These are phyloP conservation scores for Annulohypoxylon stygium DNA, from an alignment of 495 filamentous ascomycete genomes.

Conservation along the genomic window DNA sequence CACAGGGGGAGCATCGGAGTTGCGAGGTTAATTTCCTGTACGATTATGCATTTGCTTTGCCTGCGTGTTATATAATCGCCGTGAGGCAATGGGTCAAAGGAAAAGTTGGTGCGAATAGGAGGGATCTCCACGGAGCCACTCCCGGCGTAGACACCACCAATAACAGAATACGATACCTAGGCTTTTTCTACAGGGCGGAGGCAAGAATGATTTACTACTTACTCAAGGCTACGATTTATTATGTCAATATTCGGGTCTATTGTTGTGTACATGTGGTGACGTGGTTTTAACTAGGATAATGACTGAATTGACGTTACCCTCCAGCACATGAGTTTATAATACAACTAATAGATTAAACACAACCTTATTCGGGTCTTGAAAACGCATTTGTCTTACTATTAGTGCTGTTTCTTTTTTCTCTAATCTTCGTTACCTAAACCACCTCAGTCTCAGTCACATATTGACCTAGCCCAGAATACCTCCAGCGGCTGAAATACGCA, in stretches of 20 bases:
- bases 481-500: constrained; percentile 57
- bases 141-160: constrained; percentile 1
- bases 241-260: neutral
- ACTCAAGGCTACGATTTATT: constrained; percentile 17
- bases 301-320: neutral
- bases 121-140: constrained; percentile 5
- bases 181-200: constrained; percentile 14
- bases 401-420: neutral
- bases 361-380: neutral
- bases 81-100: constrained; percentile 37
- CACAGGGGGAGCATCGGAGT: constrained; percentile 38
- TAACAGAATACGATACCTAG: constrained; percentile 28
- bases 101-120: constrained; percentile 36
- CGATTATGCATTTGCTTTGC: constrained; percentile 41
- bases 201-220: constrained; percentile 21
- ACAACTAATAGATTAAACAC: no score
- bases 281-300: neutral
- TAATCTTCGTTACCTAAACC: constrained; percentile 5
- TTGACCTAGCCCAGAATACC: constrained; percentile 53
- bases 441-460: constrained; percentile 46
- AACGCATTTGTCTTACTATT: neutral
- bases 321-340: no score
- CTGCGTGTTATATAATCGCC: constrained; percentile 50
- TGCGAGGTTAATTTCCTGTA: constrained; percentile 46
- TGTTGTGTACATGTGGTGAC: neutral